Conservation (phyloP, 2,329 filamentous ascomycete species). For the Clarireedia monteithiana region DNA sequence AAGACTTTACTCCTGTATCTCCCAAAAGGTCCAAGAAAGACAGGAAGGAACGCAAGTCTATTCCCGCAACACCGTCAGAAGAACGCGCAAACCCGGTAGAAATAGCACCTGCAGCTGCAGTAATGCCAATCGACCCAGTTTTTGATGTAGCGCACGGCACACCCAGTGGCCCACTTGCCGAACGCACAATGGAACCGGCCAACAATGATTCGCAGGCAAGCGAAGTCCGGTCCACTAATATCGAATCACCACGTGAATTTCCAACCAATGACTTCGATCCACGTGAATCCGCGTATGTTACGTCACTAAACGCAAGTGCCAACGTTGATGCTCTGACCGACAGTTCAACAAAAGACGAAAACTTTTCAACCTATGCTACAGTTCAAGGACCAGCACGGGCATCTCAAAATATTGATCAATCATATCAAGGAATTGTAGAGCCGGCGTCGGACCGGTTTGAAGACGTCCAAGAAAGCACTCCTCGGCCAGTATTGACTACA, state of each 20-base stretch:
- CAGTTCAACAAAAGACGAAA: neutral
- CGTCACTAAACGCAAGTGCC: neutral
- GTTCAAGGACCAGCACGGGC: neutral
- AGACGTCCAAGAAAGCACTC: neutral
- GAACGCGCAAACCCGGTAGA: neutral
- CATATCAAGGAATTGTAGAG: neutral
- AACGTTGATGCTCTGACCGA: too few relatives aligned
- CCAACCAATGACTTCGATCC: too few relatives aligned
- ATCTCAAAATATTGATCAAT: neutral
- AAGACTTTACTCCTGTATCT: constrained; percentile 10
- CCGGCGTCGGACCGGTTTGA: neutral
- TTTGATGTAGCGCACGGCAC: neutral
- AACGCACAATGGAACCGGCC: neutral
- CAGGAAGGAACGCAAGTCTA: constrained; percentile 17
- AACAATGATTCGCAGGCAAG: neutral
- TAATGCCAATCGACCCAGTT: neutral
- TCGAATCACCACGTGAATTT: neutral
- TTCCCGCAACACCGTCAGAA: constrained; percentile 4
- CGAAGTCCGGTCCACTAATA: too few relatives aligned
- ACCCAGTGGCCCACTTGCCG: neutral
- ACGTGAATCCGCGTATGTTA: too few relatives aligned
- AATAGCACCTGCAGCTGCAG: neutral
- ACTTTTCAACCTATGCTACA: neutral
- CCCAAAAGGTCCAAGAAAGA: constrained; percentile 18
- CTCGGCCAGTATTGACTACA: neutral